Percentiles rank a stretch among this genome's conserved stretches.
These are phyloP conservation scores for Colletotrichum tofieldiae DNA, from an alignment of 2,329 filamentous ascomycete genomes.

Conservation along the genomic window DNA sequence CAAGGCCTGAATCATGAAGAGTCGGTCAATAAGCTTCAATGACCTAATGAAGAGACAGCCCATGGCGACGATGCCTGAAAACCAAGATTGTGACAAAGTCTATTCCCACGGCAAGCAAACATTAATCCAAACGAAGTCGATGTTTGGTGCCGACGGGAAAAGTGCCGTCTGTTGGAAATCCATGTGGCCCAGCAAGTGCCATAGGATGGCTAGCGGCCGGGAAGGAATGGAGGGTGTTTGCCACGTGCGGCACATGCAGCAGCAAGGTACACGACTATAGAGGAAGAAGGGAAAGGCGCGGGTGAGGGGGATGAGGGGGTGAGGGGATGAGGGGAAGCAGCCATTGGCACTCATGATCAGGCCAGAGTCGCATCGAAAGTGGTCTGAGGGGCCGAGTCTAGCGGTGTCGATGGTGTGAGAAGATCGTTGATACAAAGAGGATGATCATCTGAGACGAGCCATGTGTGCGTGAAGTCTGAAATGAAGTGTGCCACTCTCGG, in stretches of 20 bases:
- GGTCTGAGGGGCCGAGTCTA: conserved; percentile 22
- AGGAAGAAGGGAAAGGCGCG: background rate
- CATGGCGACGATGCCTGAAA: background rate
- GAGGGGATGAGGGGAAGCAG: conserved; percentile 31
- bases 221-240: conserved; percentile 19
- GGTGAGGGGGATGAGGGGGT: too few relatives aligned
- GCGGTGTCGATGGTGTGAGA: conserved; percentile 28
- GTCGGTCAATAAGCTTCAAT: background rate
- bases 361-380: conserved; percentile 31
- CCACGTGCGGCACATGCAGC: conserved; percentile 41
- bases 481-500: conserved; percentile 19
- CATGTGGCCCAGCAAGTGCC: conserved; percentile 22
- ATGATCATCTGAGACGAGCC: conserved; percentile 27
- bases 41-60: conserved; percentile 7
- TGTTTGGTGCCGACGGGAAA: background rate
- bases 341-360: conserved; percentile 22
- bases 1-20: conserved; percentile 8
- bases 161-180: conserved; percentile 20
- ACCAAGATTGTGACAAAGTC: conserved; percentile 1
- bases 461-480: conserved; percentile 13
- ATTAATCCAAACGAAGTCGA: background rate
- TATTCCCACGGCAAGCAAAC: conserved; percentile 17
- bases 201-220: conserved; percentile 22
- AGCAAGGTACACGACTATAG: conserved; percentile 11
- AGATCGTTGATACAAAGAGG: background rate